Base-by-base conservation (phyloP, 805 yeast species). In the Starmerella stellata region DNA sequence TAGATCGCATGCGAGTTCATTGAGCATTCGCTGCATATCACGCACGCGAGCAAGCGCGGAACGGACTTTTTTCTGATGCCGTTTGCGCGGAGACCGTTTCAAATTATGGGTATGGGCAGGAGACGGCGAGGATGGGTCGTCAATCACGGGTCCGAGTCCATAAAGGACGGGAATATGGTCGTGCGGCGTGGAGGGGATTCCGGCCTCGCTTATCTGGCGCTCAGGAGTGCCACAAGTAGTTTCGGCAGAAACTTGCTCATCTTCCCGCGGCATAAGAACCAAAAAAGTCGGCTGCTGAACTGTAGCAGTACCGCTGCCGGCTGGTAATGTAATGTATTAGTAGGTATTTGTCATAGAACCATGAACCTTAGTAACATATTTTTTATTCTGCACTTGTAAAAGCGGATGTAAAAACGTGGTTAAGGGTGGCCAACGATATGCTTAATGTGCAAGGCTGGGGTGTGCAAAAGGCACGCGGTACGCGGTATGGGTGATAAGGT, bases 111-210 rank as follows among this genome's bases (percentile, higher is more conserved):
- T 14, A 11, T 37, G 33, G 7, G 36, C 31, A 3, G 41, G 45
- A 9, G 39, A 36, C 7, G 50, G 50, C 24, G 49, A 44, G 5
- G 32, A 21, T 5, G 50, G 50, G 21, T 46, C 48, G 15, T 38
- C 43, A 30, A 48, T 47, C 4, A 39, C 30, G 2, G 44, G 43
- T 4, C 52, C 52, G 44, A 45, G 36, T 2, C 48, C 50, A 28
- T 42, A 42, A 4, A 43, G 32, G 15, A 35, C 23, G 16, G 20
- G 40, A 13, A 30, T 21, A 7, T 34, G 21, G 27, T 37, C 42
- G 17, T 37, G 34, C 21, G 49, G 46, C 21, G 49, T 37, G 7
- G 9, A 9, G 2, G 52, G 51, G 16, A 35, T 19, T 11, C 7
- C 25, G 25, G 11, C 9, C 11, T 23, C 25, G 25, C 19, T 13